These are phyloP conservation scores for Aspergillus steynii DNA, from an alignment of 495 filamentous ascomycete species.

Conservation along the genomic window DNA sequence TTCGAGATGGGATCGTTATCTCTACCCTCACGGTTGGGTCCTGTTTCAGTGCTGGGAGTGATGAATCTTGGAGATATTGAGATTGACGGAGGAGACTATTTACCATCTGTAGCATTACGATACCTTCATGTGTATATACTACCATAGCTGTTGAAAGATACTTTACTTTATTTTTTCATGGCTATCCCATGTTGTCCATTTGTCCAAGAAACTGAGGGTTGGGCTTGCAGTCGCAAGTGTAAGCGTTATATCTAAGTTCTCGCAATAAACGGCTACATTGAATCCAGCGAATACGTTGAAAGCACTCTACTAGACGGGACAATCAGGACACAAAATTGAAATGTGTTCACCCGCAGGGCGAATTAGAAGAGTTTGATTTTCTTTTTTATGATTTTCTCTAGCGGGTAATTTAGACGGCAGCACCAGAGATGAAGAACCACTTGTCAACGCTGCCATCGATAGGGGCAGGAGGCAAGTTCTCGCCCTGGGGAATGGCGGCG, in stretches of 20 bases:
- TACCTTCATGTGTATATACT: conserved; percentile 16
- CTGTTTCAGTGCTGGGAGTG: background rate
- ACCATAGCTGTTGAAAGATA: conserved; percentile 2
- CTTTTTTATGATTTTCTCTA: conserved; percentile 21
- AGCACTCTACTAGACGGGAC: background rate
- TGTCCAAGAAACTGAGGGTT: too few species aligned
- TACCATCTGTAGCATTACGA: conserved; percentile 21
- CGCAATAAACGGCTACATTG: background rate
- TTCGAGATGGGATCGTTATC: background rate
- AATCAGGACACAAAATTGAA: background rate
- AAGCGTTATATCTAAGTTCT: background rate
- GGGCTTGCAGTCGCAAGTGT: background rate
- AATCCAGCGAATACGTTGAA: background rate
- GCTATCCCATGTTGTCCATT: background rate
- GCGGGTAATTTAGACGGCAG: conserved; percentile 66
- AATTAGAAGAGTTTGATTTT: conserved; percentile 15
- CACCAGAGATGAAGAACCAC: conserved; percentile 99
- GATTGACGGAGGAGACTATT: background rate
- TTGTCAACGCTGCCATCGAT: conserved; percentile 98
- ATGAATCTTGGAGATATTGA: background rate
- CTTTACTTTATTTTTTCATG: conserved; percentile 1
- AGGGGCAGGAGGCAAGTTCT: conserved; percentile 79
- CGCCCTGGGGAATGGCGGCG: conserved; percentile 65
- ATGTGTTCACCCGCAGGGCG: conserved; percentile 12
- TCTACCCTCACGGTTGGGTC: background rate